Evolutionary conservation across 352 stramenopile genomes (phyloP).

Genomic region (Phytophthora vignae): DNA sequence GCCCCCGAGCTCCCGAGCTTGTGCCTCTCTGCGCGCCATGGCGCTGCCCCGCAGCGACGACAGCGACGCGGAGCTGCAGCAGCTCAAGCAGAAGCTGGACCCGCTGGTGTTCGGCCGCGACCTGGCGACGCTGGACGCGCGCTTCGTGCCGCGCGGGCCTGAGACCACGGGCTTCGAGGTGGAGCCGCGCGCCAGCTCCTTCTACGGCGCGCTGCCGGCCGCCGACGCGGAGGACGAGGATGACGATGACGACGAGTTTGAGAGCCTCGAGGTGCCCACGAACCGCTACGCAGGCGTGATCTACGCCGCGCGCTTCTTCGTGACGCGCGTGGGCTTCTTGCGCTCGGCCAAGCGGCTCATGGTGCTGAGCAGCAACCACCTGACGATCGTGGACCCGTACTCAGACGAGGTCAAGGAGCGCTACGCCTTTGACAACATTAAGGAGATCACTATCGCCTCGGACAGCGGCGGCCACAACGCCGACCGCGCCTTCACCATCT

Average conservation of each 20-base stretch:
- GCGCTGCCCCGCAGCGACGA: constrained; percentile 39
- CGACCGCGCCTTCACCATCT: constrained; percentile 83
- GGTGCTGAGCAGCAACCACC: constrained; percentile 81
- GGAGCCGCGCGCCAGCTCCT: constrained; percentile 45
- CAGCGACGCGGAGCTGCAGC: constrained; percentile 63
- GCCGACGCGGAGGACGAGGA: constrained; percentile 44
- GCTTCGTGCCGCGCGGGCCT: constrained; percentile 72
- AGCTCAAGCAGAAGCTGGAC: constrained; percentile 70
- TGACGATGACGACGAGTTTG: constrained; percentile 54
- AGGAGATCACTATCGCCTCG: constrained; percentile 84
- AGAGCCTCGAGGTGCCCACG: constrained; percentile 52
- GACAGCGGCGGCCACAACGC: constrained; percentile 74
- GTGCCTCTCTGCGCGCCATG: constrained; percentile 13
- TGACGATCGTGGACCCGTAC: constrained; percentile 88
- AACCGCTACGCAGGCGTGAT: constrained; percentile 88
- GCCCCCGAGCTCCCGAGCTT: background rate
- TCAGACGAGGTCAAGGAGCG: constrained; percentile 88
- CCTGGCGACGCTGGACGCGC: constrained; percentile 59
- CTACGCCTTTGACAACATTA: constrained; percentile 90
- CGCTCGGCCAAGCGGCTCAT: constrained; percentile 81
- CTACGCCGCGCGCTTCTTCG: constrained; percentile 88
- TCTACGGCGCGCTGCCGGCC: constrained; percentile 41
- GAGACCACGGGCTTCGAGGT: constrained; percentile 71
- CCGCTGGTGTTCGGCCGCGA: constrained; percentile 61
- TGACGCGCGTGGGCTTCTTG: constrained; percentile 84